Conservation (phyloP, 192 early-diverging fungal species). For the Coemansia sp. region DNA sequence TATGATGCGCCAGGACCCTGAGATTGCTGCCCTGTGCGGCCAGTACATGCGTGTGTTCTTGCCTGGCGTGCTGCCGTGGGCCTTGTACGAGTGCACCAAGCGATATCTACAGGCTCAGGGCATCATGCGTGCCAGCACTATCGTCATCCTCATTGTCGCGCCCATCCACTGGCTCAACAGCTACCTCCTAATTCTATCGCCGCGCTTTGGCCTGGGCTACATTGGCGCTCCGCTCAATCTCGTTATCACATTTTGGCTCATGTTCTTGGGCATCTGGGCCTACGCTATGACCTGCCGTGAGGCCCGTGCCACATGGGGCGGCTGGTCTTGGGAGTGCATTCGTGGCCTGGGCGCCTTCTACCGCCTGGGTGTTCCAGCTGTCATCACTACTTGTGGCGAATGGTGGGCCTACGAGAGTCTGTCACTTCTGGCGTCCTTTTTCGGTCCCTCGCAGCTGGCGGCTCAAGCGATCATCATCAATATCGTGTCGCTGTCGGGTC, state of each 20-base stretch:
- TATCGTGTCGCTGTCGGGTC: conserved; percentile 57
- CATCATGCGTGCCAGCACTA: conserved; percentile 84
- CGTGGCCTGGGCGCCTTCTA: conserved; percentile 57
- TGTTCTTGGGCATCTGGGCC: conserved; percentile 65
- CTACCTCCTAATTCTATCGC: conserved; percentile 79
- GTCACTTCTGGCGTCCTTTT: conserved; percentile 58
- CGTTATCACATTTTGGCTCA: conserved; percentile 73
- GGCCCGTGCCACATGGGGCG: conserved; percentile 66
- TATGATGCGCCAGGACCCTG: conserved; percentile 73
- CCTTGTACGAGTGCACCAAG: conserved; percentile 85
- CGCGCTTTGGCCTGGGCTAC: conserved; percentile 68
- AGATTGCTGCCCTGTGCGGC: conserved; percentile 70
- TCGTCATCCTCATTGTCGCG: conserved; percentile 68
- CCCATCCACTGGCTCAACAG: conserved; percentile 78
- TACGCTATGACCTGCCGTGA: conserved; percentile 68
- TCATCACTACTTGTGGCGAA: conserved; percentile 74
- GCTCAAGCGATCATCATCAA: conserved; percentile 65
- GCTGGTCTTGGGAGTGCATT: conserved; percentile 60
- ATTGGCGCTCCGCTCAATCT: conserved; percentile 86
- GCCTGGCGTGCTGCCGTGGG: conserved; percentile 73
- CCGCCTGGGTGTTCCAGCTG: conserved; percentile 70
- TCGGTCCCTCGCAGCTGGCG: conserved; percentile 61
- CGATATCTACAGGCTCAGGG: conserved; percentile 91
- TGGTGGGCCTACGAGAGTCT: conserved; percentile 62
- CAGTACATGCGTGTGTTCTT: conserved; percentile 69